Conservation (phyloP, 768 basidiomycete species). For the Coprinopsis strossmayeri region DNA sequence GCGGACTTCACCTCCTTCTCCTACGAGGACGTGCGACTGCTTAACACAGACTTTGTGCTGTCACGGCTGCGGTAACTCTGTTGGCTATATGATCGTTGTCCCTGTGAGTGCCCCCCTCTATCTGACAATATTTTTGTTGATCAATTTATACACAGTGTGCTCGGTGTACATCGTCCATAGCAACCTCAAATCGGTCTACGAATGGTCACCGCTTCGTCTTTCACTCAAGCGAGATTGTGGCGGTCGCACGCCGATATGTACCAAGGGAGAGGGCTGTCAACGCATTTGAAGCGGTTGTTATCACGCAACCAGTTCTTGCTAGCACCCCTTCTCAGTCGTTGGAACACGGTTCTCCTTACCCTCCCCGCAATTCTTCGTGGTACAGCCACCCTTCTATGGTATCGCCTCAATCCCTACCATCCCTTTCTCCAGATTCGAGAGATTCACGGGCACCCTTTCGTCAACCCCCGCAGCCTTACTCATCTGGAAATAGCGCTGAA, state of each 20-base stretch:
- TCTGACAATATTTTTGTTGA: background rate
- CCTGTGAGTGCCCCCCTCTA: constrained; percentile 32
- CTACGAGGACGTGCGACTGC: constrained; percentile 72
- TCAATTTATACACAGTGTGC: constrained; percentile 39
- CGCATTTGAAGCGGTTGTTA: constrained; percentile 28
- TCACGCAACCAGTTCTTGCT: constrained; percentile 14
- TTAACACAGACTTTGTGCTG: constrained; percentile 78
- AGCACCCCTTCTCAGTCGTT: constrained; percentile 10
- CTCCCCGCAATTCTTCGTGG: constrained; percentile 15
- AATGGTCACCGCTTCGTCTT: constrained; percentile 88
- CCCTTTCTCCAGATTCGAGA: background rate
- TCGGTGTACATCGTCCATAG: constrained; percentile 68
- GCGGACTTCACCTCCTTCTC: constrained; percentile 21
- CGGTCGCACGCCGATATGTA: constrained; percentile 59
- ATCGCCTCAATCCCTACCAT: too few relatives aligned
- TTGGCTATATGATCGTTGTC: constrained; percentile 79
- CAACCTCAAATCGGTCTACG: constrained; percentile 60
- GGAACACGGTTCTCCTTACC: constrained; percentile 14
- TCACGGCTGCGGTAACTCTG: constrained; percentile 64
- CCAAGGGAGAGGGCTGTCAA: constrained; percentile 58
- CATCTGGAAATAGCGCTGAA: background rate
- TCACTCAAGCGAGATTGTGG: constrained; percentile 62
- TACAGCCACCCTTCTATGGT: background rate
- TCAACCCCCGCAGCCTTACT: constrained; percentile 18
- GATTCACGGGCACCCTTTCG: constrained; percentile 15